phyloP scores from a whole-genome alignment of 1,284 basidiomycete genomes.

The Ustilago shanxiensis region DNA sequence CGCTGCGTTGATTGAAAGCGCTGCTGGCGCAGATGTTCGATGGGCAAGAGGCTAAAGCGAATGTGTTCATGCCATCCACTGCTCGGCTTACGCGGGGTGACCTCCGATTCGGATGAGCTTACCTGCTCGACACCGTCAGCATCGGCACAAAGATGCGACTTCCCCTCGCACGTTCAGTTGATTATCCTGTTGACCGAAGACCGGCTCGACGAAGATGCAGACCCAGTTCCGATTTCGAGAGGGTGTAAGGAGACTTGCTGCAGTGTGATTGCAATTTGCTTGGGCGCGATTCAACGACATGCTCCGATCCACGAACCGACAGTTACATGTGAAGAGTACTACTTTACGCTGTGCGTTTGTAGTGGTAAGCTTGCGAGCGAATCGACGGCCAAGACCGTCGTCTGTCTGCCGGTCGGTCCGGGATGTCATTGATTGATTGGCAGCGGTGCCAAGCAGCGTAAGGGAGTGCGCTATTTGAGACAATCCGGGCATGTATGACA shows the following conservation, averaged over 20 bases:
- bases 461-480: conserved; percentile 1
- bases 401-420: neutral
- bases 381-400: neutral
- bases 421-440: neutral
- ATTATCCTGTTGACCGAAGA: neutral
- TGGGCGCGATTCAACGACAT: neutral
- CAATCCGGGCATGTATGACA: conserved; percentile 1
- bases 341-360: too few species aligned
- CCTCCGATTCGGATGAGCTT: neutral
- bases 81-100: neutral
- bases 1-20: neutral
- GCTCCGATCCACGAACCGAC: neutral
- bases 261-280: conserved; percentile 4
- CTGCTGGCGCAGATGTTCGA: neutral
- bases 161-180: neutral
- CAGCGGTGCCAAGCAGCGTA: conserved; percentile 8
- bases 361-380: neutral
- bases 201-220: neutral
- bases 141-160: neutral
- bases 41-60: neutral
- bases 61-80: neutral
- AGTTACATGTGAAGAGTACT: too few species aligned
- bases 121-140: neutral
- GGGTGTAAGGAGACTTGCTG: conserved; percentile 5
- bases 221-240: neutral